Evolutionary conservation across 2,329 filamentous ascomycete genomes (phyloP).

Genomic region (Stagonosporopsis vannaccii): DNA sequence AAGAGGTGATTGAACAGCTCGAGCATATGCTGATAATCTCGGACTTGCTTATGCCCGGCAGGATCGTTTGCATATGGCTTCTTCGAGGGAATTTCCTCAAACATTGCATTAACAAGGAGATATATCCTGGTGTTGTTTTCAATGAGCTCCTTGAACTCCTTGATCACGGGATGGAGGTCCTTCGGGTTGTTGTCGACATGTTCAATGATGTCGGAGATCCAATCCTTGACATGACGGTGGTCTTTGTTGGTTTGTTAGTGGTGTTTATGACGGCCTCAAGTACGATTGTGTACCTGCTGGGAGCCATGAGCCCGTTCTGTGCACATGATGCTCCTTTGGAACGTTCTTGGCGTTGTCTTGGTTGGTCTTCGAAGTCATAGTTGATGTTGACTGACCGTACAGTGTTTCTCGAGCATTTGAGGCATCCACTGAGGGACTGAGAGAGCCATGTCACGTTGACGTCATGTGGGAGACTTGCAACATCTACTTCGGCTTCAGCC

Average conservation of each 20-base stretch:
- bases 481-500: not conserved
- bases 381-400: not conserved
- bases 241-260: conserved; percentile 57
- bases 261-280: not conserved
- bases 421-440: not conserved
- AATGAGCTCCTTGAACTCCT: conserved; percentile 68
- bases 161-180: conserved; percentile 65
- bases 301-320: conserved; percentile 22
- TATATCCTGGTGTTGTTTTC: conserved; percentile 69
- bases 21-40: conserved; percentile 72
- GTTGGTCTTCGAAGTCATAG: conserved; percentile 12
- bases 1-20: conserved; percentile 67
- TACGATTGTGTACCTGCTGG: not conserved
- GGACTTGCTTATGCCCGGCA: conserved; percentile 67
- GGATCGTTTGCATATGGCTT: conserved; percentile 68
- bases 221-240: conserved; percentile 67
- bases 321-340: conserved; percentile 28
- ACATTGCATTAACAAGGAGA: conserved; percentile 74
- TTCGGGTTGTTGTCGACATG: conserved; percentile 61
- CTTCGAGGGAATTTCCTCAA: conserved; percentile 69
- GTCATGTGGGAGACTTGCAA: not conserved
- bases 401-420: not conserved
- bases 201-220: conserved; percentile 65
- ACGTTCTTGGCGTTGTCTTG: conserved; percentile 25
- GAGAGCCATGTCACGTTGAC: conserved; percentile 7